Evolutionary conservation across 768 basidiomycete species (phyloP).

Genomic region (Cyathus striatus): DNA sequence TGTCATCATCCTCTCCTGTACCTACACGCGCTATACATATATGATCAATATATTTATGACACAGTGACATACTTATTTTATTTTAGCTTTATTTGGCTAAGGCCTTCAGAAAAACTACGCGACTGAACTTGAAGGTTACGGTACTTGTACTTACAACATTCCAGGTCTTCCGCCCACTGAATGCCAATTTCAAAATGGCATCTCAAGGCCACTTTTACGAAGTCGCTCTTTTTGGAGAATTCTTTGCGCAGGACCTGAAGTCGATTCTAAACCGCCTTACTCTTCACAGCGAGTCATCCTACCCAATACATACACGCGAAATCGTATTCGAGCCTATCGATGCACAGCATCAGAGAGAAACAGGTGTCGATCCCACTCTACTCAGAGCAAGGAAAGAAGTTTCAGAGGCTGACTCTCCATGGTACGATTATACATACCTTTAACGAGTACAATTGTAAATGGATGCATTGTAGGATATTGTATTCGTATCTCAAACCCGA

Average conservation of each 20-base stretch:
- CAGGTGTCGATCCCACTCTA: conserved; percentile 59
- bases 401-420: conserved; percentile 53
- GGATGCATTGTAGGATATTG: conserved; percentile 46
- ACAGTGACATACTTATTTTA: too few relatives aligned
- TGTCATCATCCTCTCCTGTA: too few relatives aligned
- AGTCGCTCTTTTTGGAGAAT: conserved; percentile 79
- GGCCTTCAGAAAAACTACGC: too few relatives aligned
- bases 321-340: conserved; percentile 80
- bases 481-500: conserved; percentile 83
- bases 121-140: too few relatives aligned
- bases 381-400: conserved; percentile 76
- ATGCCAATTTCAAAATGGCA: too few relatives aligned
- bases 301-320: conserved; percentile 69
- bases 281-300: conserved; percentile 73
- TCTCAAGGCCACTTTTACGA: conserved; percentile 72
- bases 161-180: too few relatives aligned
- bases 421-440: conserved; percentile 34
- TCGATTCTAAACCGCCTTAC: conserved; percentile 78
- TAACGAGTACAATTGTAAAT: background rate
- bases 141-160: too few relatives aligned
- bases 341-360: conserved; percentile 56
- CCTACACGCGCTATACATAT: too few relatives aligned
- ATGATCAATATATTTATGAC: too few relatives aligned
- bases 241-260: conserved; percentile 72
- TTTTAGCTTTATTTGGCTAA: too few relatives aligned